Conservation (phyloP, 208 protist genomes). For the Porcisia hertigi region DNA sequence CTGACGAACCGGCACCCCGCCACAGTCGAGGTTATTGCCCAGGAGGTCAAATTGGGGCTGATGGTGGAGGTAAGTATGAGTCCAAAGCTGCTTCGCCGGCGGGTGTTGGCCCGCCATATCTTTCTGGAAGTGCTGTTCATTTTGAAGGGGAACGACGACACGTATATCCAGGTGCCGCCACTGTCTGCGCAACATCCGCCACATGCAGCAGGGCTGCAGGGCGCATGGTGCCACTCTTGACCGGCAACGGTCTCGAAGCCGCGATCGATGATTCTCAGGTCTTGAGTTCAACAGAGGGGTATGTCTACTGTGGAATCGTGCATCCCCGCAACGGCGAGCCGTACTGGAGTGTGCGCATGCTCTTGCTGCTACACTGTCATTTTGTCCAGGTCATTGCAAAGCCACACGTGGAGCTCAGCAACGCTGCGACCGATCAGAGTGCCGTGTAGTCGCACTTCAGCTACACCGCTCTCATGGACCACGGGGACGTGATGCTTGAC, state of each 20-base stretch:
- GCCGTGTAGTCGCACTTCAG: conserved; percentile 2
- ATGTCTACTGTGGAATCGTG: conserved; percentile 31
- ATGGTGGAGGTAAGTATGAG: conserved; percentile 35
- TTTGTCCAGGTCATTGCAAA: conserved; percentile 16
- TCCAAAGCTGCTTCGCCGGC: conserved; percentile 44
- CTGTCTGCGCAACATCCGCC: conserved; percentile 31
- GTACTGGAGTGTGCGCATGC: conserved; percentile 25
- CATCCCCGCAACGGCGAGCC: conserved; percentile 19
- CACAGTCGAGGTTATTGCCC: conserved; percentile 17
- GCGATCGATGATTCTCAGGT: background rate
- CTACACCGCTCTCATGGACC: conserved; percentile 18
- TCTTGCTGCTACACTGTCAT: conserved; percentile 18
- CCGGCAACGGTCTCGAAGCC: background rate
- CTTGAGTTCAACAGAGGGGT: conserved; percentile 7
- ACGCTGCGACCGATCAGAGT: conserved; percentile 12
- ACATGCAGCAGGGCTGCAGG: background rate
- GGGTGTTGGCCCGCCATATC: conserved; percentile 23
- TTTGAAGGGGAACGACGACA: conserved; percentile 45
- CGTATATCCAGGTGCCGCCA: conserved; percentile 38
- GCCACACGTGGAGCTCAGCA: conserved; percentile 7
- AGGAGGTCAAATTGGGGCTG: conserved; percentile 29
- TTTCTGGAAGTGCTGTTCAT: conserved; percentile 31
- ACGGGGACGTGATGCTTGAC: conserved; percentile 25
- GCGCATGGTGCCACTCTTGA: background rate
- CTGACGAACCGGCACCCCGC: conserved; percentile 27